These are phyloP conservation scores for Diaporthe nobilis DNA, from an alignment of 2,329 filamentous ascomycete genomes.

Conservation along the genomic window DNA sequence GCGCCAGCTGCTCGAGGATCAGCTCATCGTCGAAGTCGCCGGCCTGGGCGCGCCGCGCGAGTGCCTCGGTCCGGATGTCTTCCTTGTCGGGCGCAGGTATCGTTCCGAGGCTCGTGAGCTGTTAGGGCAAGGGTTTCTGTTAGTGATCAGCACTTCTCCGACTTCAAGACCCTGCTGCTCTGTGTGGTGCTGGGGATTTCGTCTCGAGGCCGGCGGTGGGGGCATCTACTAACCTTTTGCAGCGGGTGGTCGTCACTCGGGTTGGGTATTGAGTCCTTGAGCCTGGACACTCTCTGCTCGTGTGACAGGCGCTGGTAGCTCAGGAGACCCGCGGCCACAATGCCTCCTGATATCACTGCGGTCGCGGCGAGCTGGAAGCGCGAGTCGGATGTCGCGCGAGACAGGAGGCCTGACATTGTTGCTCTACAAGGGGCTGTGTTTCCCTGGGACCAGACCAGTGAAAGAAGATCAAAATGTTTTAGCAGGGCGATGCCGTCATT, in stretches of 20 bases:
- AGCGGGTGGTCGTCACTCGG: conserved; percentile 50
- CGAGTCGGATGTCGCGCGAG: conserved; percentile 60
- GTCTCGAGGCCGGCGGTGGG: neutral
- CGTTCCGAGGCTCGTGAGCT: conserved; percentile 75
- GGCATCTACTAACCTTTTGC: conserved; percentile 53
- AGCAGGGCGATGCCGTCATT: conserved; percentile 18
- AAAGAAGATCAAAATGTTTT: conserved; percentile 27
- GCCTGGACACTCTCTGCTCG: conserved; percentile 65
- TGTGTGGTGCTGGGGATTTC: neutral
- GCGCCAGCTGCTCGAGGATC: conserved; percentile 92
- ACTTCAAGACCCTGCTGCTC: conserved; percentile 46
- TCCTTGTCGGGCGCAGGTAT: conserved; percentile 67
- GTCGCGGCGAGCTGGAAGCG: conserved; percentile 78
- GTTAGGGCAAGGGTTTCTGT: conserved; percentile 41
- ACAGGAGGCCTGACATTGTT: conserved; percentile 60
- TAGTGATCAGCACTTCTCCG: conserved; percentile 39
- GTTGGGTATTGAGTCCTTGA: conserved; percentile 73
- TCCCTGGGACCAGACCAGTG: neutral
- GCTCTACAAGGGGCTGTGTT: neutral
- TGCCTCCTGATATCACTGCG: conserved; percentile 74
- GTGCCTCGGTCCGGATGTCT: conserved; percentile 70
- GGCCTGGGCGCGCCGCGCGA: conserved; percentile 72
- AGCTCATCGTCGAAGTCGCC: conserved; percentile 82
- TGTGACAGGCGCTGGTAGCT: conserved; percentile 73
- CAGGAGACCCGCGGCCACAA: conserved; percentile 72